phyloP scores from a whole-genome alignment of 345 rosid species.

The Schrenkiella parvula region DNA sequence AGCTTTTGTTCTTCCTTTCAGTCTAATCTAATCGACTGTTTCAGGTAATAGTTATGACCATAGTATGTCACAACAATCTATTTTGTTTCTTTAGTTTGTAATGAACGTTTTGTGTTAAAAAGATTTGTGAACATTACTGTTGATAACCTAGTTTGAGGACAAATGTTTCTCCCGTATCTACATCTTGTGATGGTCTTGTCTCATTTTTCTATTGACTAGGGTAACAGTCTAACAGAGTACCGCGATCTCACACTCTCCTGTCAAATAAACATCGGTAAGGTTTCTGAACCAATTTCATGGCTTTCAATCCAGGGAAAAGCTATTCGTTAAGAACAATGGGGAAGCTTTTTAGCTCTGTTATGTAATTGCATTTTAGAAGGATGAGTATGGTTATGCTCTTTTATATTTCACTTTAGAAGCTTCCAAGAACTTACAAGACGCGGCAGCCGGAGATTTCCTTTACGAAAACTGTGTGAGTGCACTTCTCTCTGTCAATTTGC shows the following conservation, averaged over 20 bases:
- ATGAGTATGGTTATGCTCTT: too few species aligned
- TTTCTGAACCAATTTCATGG: background rate
- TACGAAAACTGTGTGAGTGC: background rate
- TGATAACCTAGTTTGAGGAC: background rate
- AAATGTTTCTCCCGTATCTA: background rate
- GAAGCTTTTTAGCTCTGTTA: background rate
- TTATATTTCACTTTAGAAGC: conserved; percentile 15
- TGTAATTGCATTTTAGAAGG: background rate
- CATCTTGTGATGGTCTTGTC: background rate
- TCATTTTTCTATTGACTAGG: background rate
- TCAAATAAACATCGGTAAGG: background rate
- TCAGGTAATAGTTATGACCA: background rate
- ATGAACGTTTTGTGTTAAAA: background rate
- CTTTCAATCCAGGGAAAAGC: background rate
- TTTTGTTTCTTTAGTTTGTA: background rate
- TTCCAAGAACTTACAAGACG: conserved; percentile 9
- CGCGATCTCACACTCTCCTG: background rate
- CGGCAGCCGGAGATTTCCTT: background rate
- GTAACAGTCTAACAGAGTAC: background rate
- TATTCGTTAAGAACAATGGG: background rate
- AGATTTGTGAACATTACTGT: background rate
- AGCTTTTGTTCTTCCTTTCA: background rate
- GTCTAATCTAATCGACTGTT: background rate
- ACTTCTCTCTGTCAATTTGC: conserved; percentile 6
- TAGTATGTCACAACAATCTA: background rate